phyloP scores from a whole-genome alignment of 805 yeast species.

The Teunomyces pallodes region DNA sequence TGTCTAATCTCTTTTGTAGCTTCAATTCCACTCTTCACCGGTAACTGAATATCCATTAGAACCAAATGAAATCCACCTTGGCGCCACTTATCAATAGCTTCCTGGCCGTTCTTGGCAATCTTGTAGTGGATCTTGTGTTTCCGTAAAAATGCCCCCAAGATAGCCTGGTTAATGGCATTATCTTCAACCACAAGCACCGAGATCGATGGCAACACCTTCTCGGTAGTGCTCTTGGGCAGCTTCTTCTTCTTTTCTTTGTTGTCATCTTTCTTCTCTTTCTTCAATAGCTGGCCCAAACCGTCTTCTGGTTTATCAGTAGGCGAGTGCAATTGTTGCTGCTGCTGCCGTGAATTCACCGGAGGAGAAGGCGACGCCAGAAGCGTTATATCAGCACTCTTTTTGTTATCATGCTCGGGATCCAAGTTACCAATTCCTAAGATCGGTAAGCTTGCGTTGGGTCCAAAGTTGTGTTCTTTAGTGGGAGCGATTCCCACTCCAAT shows the following conservation, averaged over 20 bases:
- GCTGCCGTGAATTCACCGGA: slow-evolving; percentile 5
- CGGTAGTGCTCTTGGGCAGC: slow-evolving; percentile 36
- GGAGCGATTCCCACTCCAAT: slow-evolving; percentile 14
- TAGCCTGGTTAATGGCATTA: slow-evolving; percentile 89
- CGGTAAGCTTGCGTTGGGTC: background rate
- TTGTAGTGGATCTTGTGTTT: slow-evolving; percentile 81
- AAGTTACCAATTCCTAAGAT: background rate
- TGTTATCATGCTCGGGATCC: background rate
- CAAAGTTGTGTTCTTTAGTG: background rate
- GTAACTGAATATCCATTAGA: slow-evolving; percentile 95
- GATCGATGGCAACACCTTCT: slow-evolving; percentile 80
- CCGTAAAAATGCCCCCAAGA: slow-evolving; percentile 82
- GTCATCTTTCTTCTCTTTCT: background rate
- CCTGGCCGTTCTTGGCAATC: slow-evolving; percentile 90
- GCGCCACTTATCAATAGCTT: slow-evolving; percentile 93
- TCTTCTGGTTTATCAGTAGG: slow-evolving; percentile 7
- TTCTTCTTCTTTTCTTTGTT: background rate
- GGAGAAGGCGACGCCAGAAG: slow-evolving; percentile 11
- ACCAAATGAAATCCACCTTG: slow-evolving; percentile 93
- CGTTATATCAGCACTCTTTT: background rate
- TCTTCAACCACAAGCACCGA: slow-evolving; percentile 95
- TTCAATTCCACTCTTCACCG: slow-evolving; percentile 93
- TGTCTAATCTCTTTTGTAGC: slow-evolving; percentile 90
- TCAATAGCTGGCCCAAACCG: background rate
- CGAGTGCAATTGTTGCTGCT: slow-evolving; percentile 2